Base-by-base conservation (phyloP, 331 rosid species). In the Pyracantha coccinea region DNA sequence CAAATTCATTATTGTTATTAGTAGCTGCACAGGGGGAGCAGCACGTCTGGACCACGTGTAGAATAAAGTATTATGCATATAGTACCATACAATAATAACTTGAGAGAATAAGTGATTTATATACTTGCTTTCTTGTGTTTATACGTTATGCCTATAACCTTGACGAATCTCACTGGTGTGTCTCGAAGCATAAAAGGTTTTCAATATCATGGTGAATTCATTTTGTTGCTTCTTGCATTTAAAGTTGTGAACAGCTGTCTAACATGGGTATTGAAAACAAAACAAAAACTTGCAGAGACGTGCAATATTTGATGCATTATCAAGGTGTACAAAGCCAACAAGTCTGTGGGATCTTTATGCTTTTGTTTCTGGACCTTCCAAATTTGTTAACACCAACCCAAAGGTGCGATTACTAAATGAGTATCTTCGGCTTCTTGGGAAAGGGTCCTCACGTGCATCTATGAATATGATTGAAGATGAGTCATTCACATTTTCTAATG, bases 401-500 rank as follows among this genome's bases (percentile, higher is more conserved):
- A 81, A 86, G 80, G 87, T 87, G 79, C 97, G 99, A 73, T 82
- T 95, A 80, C 79, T 95, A 60, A 87, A 86, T 69, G 99, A 95
- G 83, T 95, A 95, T 81, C 85, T 87, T 77, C 97, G 99, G 79
- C 99, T 95, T 78, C 97, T 95, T 88, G 93, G 97, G 69, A 84
- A 80, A 67, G 80, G 77, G 79, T 83, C 80, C 71, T 62, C 58
- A 68, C 75, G 8, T 73, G 91, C 93, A 47, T 87, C 97, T 13
- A 67, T 81, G 73, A 72, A 72, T 72, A 90, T 85, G 91, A 80
- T 92, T 78, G 97, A 89, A 87, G 82, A 81, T 75, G 93, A 80
- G 78, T 90, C 99, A 59, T 95, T 86, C 82, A 83, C 87, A 75
- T 74, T 86, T 74, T 92, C 93, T 74, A 95, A 90, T 85, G 89